Conservation (phyloP, 2,329 filamentous ascomycete genomes). For the Aspergillus quadrilineatus region DNA sequence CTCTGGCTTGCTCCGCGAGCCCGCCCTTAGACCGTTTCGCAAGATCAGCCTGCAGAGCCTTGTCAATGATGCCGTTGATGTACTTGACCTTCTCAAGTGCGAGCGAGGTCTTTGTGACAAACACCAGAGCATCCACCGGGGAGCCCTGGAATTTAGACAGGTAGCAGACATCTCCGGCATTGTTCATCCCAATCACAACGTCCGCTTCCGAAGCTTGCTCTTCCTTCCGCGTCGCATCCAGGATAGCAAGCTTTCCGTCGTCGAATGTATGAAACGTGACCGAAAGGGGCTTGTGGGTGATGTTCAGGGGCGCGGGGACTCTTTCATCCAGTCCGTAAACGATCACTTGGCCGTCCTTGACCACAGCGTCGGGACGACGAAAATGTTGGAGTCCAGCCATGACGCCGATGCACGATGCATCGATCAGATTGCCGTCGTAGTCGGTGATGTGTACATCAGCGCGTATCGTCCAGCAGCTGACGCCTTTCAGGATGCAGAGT, state of each 20-base stretch:
- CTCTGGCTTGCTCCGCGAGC: constrained; percentile 76
- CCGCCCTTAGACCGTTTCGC: constrained; percentile 63
- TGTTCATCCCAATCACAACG: constrained; percentile 78
- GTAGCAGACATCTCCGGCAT: constrained; percentile 86
- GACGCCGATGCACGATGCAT: constrained; percentile 80
- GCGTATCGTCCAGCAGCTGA: constrained; percentile 87
- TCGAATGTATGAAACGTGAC: constrained; percentile 83
- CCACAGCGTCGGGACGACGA: constrained; percentile 81
- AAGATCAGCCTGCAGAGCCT: constrained; percentile 72
- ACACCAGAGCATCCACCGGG: constrained; percentile 72
- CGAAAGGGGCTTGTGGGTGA: constrained; percentile 89
- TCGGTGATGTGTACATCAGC: constrained; percentile 90
- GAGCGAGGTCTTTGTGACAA: constrained; percentile 73
- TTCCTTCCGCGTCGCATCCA: constrained; percentile 50
- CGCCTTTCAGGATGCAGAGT: constrained; percentile 84
- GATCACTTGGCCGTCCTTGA: constrained; percentile 79
- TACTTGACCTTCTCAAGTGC: constrained; percentile 79
- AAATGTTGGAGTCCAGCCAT: constrained; percentile 90
- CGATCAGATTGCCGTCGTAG: constrained; percentile 86
- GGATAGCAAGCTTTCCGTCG: constrained; percentile 43
- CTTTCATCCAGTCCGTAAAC: constrained; percentile 82
- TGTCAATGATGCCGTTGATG: constrained; percentile 71
- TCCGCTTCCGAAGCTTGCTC: constrained; percentile 63
- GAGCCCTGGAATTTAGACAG: constrained; percentile 86
- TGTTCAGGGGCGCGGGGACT: constrained; percentile 83